These are phyloP conservation scores for Saccharomyces hybrid DNA, from an alignment of 1,139 yeast species.

Conservation along the genomic window DNA sequence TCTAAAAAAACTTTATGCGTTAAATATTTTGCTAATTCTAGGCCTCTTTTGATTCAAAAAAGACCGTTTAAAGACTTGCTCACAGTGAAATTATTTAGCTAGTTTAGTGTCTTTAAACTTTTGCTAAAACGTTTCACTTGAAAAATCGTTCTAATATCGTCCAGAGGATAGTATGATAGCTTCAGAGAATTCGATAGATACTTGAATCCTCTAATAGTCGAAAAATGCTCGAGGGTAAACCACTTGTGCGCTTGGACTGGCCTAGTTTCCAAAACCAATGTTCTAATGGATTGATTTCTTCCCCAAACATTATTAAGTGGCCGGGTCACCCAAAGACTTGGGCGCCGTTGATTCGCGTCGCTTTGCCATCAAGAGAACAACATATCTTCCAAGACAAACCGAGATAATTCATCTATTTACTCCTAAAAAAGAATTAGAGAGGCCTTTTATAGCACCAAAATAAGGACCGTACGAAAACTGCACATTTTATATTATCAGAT, in stretches of 20 bases:
- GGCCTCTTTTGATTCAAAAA: background rate
- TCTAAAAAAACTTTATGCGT: background rate
- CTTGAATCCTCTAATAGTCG: background rate
- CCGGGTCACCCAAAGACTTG: background rate
- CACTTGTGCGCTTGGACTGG: background rate
- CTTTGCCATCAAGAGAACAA: conserved; percentile 1
- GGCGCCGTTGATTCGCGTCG: background rate
- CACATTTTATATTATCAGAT: background rate
- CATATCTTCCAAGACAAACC: background rate
- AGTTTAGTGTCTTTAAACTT: background rate
- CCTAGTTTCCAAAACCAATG: background rate
- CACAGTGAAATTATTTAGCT: background rate
- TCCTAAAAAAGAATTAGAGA: background rate
- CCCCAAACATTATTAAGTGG: background rate
- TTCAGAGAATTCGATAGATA: background rate
- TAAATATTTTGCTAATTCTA: background rate
- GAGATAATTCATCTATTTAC: background rate
- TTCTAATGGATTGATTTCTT: background rate
- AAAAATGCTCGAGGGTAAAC: background rate
- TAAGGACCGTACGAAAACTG: background rate
- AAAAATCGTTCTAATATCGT: background rate
- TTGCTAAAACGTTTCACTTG: background rate
- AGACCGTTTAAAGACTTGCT: background rate
- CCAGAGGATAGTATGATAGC: background rate
- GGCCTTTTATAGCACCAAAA: background rate